Evolutionary conservation across 768 basidiomycete genomes (phyloP).

Genomic region (Collybiopsis confluens): DNA sequence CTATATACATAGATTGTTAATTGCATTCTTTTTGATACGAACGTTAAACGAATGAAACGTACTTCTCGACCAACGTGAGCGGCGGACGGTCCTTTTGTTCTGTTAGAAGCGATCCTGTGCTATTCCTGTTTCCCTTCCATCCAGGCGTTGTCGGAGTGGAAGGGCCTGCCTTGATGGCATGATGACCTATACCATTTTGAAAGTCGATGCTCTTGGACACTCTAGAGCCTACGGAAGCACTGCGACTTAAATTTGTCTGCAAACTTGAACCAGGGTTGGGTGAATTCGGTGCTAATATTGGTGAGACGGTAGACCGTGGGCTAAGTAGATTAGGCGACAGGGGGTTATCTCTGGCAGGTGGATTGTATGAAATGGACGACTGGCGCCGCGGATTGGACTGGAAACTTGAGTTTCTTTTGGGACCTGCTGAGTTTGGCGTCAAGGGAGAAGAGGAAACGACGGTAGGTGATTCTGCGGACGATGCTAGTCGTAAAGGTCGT

Average conservation of each 20-base stretch:
- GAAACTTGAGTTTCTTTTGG: conserved; percentile 13
- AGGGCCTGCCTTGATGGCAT: background rate
- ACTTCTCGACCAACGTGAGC: conserved; percentile 72
- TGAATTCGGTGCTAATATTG: background rate
- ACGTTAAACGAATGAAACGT: conserved; percentile 20
- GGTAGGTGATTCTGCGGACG: conserved; percentile 13
- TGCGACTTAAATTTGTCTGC: conserved; percentile 13
- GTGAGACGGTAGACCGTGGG: conserved; percentile 7
- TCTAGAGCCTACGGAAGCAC: conserved; percentile 15
- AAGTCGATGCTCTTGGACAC: conserved; percentile 1
- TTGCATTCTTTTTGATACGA: background rate
- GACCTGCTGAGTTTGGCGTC: conserved; percentile 19
- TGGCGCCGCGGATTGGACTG: conserved; percentile 31
- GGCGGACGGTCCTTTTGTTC: conserved; percentile 33
- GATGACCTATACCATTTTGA: background rate
- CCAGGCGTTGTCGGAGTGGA: background rate
- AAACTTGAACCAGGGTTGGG: background rate
- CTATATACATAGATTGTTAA: conserved; percentile 30
- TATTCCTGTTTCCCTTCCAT: conserved; percentile 23
- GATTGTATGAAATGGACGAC: conserved; percentile 52
- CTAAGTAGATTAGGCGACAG: conserved; percentile 11
- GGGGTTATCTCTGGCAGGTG: conserved; percentile 25
- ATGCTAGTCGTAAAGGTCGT: conserved; percentile 42
- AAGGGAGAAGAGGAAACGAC: conserved; percentile 13
- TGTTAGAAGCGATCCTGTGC: conserved; percentile 18